Evolutionary conservation across 2,329 filamentous ascomycete genomes (phyloP).

Genomic region (Arthrobotrys megalospora): DNA sequence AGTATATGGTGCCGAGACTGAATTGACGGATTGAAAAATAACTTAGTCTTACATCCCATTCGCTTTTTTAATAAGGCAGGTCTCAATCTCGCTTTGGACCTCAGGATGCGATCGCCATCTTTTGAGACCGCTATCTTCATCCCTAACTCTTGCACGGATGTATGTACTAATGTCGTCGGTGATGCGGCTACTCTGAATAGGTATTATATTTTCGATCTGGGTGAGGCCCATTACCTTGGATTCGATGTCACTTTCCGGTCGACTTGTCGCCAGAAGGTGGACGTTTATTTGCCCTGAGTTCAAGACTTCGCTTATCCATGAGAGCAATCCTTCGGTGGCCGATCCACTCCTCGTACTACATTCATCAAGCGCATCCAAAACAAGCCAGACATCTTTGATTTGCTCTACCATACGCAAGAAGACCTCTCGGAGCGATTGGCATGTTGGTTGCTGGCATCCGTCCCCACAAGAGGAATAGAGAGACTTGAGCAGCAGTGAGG

Average conservation of each 20-base stretch:
- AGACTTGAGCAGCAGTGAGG: background rate
- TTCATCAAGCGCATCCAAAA: constrained; percentile 65
- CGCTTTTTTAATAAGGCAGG: constrained; percentile 58
- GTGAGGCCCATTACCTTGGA: background rate
- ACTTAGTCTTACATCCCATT: constrained; percentile 65
- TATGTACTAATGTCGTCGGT: constrained; percentile 16
- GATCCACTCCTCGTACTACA: background rate
- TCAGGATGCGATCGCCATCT: constrained; percentile 64
- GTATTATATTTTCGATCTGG: background rate
- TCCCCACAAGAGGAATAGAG: background rate
- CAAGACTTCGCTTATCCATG: background rate
- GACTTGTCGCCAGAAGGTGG: constrained; percentile 9
- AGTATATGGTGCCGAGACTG: too few species aligned
- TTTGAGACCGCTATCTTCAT: constrained; percentile 61
- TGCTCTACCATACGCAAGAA: constrained; percentile 64
- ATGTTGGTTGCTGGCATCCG: constrained; percentile 64
- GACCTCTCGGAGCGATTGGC: constrained; percentile 62
- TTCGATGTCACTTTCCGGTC: background rate
- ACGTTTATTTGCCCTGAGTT: background rate
- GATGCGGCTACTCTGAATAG: constrained; percentile 1
- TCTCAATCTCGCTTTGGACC: constrained; percentile 52
- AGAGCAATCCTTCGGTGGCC: background rate
- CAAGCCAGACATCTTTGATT: constrained; percentile 63
- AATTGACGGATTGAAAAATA: background rate
- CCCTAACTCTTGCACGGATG: constrained; percentile 41